Percentiles rank a stretch among this genome's conserved stretches.
Conservation (phyloP, 805 yeast species). For the Suhomyces kilbournensis region DNA sequence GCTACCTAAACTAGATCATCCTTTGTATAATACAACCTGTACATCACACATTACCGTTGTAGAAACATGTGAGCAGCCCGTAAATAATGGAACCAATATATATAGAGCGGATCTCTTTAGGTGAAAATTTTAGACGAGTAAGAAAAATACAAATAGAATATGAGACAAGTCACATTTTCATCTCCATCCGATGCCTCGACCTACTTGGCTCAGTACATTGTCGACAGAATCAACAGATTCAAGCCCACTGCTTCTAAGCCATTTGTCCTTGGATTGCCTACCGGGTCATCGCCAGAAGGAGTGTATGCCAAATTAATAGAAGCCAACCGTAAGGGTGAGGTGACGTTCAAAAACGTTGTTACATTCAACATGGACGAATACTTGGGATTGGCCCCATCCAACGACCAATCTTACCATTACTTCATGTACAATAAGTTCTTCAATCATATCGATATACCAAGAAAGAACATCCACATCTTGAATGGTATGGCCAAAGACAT, state of each 20-base stretch:
- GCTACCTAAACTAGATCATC: neutral
- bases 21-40: neutral
- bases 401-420: constrained; percentile 54
- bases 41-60: neutral
- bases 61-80: neutral
- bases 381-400: constrained; percentile 44
- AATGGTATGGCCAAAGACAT: constrained; percentile 49
- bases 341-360: constrained; percentile 51
- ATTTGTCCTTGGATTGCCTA: constrained; percentile 56
- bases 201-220: constrained; percentile 46
- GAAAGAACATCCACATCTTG: constrained; percentile 51
- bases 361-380: constrained; percentile 66
- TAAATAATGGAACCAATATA: neutral
- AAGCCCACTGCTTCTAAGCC: constrained; percentile 45
- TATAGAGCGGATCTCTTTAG: neutral
- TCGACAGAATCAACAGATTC: constrained; percentile 41
- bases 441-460: constrained; percentile 52
- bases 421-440: constrained; percentile 57
- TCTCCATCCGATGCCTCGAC: constrained; percentile 39
- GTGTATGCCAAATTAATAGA: constrained; percentile 47
- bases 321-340: constrained; percentile 39
- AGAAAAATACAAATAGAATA: constrained; percentile 2
- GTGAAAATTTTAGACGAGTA: neutral
- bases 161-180: constrained; percentile 37
- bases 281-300: constrained; percentile 60